Evolutionary conservation across 2,329 filamentous ascomycete genomes (phyloP), one percentile per base, ranked within the genome.

Genomic region (Pyricularia pennisetigena): DNA sequence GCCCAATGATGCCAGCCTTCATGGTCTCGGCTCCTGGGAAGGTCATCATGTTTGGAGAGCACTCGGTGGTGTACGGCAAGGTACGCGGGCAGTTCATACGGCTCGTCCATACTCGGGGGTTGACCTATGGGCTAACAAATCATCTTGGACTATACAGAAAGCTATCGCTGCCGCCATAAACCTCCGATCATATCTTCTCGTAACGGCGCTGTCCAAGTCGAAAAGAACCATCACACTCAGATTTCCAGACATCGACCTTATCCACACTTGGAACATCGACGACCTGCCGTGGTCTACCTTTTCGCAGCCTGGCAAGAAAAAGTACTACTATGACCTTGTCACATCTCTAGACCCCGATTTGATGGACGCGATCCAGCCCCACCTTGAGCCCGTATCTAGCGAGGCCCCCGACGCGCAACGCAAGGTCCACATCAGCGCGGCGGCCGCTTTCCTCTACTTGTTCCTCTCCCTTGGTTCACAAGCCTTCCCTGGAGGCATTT

Each of bases 11-110:
- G 80, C 94, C 94, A 62, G 83, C 94, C 70, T 99, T 99, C 77
- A 97, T 99, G 92, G 94, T 98, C 69, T 98, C 95, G 20, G 94
- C 96, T 2, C 95, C 95, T 0, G 96, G 94, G 71, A 99, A 99
- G 78, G 95, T 97, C 76, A 99, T 99, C 77, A 92, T 98, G 67
- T 98, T 94, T 80, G 95, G 95, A 72, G 95, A 99, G 79, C 95
- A 99, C 81, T 91, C 95, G 2, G 95, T 98, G n/a, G 95, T 99
- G 24, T 88, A 99, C 76, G 94, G 94, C 76, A 98, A 97, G 86
- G 91, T 92, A 81, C 68, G 80, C 73, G 61, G 9, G 26, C 2
- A 12, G 30, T 41, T 26, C 7, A n/a, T 16, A 29, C 4, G 49
- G 26, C 5, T 23, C 16, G 5, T 41, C 28, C n/a, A 65, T 7